phyloP scores from a whole-genome alignment of 116 monocot species.

The Iris pallida region DNA sequence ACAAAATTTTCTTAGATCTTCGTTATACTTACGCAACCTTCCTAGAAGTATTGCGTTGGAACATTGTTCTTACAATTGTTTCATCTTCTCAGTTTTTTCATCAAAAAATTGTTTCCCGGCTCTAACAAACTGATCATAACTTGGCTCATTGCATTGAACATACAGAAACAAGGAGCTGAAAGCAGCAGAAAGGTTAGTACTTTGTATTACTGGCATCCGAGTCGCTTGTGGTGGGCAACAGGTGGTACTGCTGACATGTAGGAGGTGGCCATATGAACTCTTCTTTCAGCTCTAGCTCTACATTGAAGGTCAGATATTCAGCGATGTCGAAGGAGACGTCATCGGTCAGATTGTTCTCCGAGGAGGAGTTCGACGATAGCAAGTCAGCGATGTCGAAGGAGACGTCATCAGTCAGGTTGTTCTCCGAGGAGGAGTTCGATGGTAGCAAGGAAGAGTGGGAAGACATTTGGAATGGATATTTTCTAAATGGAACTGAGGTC shows the following conservation, averaged over 20 bases:
- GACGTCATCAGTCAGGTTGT: background rate
- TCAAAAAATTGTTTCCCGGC: too few species aligned
- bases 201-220: background rate
- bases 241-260: background rate
- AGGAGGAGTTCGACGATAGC: conserved; percentile 7
- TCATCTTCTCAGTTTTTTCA: too few species aligned
- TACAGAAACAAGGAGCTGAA: too few species aligned
- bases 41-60: too few species aligned
- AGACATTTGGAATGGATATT: background rate
- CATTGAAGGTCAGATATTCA: conserved; percentile 11
- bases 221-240: background rate
- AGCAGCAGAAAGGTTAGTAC: conserved; percentile 6
- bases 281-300: conserved; percentile 1
- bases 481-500: too few species aligned
- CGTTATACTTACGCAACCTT: too few species aligned
- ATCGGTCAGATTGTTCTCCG: background rate
- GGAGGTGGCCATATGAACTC: background rate
- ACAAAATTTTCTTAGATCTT: too few species aligned
- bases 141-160: too few species aligned
- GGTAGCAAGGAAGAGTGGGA: conserved; percentile 3
- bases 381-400: background rate
- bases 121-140: too few species aligned
- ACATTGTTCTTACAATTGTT: too few species aligned
- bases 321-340: background rate
- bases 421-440: conserved; percentile 11